phyloP scores from a whole-genome alignment of 192 early-diverging fungal species.

The Geranomyces variabilis region DNA sequence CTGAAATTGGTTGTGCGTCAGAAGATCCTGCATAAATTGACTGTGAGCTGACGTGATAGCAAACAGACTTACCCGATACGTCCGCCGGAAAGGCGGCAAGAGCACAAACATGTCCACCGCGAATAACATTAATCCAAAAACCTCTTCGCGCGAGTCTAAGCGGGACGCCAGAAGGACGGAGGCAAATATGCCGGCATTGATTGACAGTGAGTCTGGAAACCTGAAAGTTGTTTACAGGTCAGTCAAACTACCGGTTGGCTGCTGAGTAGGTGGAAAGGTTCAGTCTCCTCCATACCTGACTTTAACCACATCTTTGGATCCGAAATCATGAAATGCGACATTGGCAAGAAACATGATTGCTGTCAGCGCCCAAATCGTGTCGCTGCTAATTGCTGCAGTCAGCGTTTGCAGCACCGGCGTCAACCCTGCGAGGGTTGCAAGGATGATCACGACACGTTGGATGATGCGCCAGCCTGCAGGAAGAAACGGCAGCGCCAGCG shows the following conservation, averaged over 20 bases:
- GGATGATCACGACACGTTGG: conserved; percentile 74
- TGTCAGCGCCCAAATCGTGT: conserved; percentile 93
- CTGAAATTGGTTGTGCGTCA: not conserved
- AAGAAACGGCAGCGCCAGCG: not conserved
- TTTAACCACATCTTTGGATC: conserved; percentile 11
- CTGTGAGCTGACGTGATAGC: not conserved
- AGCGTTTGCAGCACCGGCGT: conserved; percentile 91
- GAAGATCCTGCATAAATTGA: not conserved
- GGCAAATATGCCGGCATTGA: conserved; percentile 94
- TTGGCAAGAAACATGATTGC: conserved; percentile 82
- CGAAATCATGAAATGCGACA: conserved; percentile 86
- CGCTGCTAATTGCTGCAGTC: conserved; percentile 84
- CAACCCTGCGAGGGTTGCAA: conserved; percentile 75
- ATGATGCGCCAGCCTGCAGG: conserved; percentile 31
- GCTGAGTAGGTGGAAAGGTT: not conserved
- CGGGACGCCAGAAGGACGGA: conserved; percentile 89
- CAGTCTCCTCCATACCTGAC: not conserved
- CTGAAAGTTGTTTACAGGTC: conserved; percentile 34
- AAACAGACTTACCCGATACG: conserved; percentile 51
- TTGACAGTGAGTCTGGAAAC: conserved; percentile 93
- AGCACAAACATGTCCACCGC: conserved; percentile 91
- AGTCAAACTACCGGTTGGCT: not conserved
- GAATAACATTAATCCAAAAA: conserved; percentile 85
- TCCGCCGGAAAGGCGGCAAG: conserved; percentile 89
- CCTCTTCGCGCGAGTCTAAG: conserved; percentile 78